phyloP scores from a whole-genome alignment of 768 basidiomycete species.

The Phylloporus sp. region DNA sequence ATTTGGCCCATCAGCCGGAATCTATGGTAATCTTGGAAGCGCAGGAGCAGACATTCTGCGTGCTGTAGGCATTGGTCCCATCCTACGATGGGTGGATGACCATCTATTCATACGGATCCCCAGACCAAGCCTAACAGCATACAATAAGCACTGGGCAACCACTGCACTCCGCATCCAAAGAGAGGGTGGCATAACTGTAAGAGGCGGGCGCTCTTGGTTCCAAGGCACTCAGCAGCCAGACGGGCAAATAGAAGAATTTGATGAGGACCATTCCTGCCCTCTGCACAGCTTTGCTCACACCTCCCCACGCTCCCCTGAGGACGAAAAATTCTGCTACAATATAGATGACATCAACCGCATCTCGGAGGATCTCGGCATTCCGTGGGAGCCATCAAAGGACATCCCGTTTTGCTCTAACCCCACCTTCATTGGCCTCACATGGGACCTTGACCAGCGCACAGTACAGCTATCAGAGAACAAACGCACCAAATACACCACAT shows the following conservation, averaged over 20 bases:
- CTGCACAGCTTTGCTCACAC: rapidly evolving
- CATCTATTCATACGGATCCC: constrained; percentile 9
- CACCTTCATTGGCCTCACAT: constrained; percentile 28
- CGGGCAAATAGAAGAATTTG: not conserved
- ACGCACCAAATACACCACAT: not conserved
- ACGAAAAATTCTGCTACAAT: not conserved
- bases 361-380: not conserved
- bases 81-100: constrained; percentile 4
- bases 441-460: not conserved
- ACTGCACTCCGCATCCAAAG: too few relatives aligned
- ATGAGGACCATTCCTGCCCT: not conserved
- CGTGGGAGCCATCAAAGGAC: not conserved
- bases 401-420: not conserved
- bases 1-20: not conserved
- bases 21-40: not conserved
- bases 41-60: constrained; percentile 4
- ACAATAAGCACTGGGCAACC: too few relatives aligned
- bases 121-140: too few relatives aligned
- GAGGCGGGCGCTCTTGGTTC: not conserved
- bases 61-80: not conserved
- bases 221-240: not conserved
- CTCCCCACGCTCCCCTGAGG: rapidly evolving
- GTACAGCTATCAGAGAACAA: not conserved
- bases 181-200: too few relatives aligned
- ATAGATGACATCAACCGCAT: not conserved